A percentile compares a stretch with the other conserved stretches of the same genome.
Conservation (phyloP, 1,284 basidiomycete species). For the Ganoderma leucocontextum region DNA sequence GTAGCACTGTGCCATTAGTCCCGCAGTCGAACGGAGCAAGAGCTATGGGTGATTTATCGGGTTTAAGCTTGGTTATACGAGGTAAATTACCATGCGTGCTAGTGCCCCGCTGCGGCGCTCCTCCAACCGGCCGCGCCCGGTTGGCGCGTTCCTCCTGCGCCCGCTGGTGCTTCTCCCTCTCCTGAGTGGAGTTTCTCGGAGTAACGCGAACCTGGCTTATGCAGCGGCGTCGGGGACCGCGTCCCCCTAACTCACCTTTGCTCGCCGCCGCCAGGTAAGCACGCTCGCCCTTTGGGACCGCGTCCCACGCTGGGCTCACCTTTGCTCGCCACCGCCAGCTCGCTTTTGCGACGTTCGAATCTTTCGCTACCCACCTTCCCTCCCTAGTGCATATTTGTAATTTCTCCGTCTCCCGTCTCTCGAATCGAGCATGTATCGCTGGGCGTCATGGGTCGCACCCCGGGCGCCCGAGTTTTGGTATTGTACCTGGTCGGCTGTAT, state of each 20-base stretch:
- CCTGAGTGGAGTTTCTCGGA: background rate
- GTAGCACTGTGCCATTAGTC: too few species aligned
- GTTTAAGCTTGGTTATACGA: background rate
- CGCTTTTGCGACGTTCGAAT: background rate
- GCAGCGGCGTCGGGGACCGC: background rate
- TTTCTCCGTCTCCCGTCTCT: too few species aligned
- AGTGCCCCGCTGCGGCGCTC: background rate
- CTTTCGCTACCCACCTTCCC: background rate
- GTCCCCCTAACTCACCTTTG: background rate
- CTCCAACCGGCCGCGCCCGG: background rate
- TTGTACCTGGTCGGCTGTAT: too few species aligned
- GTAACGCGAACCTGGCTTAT: background rate
- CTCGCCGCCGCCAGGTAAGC: slow-evolving; percentile 3
- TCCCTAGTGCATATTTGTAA: too few species aligned
- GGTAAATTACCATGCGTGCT: background rate
- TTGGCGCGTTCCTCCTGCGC: background rate
- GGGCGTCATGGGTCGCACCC: too few species aligned
- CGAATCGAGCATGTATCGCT: too few species aligned
- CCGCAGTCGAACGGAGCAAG: too few species aligned
- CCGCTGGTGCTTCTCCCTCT: background rate
- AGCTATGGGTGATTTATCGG: background rate
- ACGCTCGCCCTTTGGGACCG: background rate
- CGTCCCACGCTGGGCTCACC: background rate
- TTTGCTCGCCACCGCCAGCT: background rate
- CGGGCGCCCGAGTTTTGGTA: too few species aligned